These are phyloP conservation scores for Azolla pinnata DNA, from an alignment of 75 land plant species.

Conservation along the genomic window DNA sequence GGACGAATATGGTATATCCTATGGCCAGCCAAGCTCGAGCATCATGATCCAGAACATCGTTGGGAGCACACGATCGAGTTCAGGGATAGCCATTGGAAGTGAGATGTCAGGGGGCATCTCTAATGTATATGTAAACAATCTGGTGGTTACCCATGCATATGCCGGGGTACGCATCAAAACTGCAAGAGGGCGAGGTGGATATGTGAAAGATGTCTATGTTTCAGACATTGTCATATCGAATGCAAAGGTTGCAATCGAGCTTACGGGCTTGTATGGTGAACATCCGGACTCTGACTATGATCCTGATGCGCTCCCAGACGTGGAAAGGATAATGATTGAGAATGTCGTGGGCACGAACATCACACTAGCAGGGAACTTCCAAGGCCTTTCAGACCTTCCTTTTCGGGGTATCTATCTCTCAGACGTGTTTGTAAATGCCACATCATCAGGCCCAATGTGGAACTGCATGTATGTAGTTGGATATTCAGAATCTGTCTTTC, in stretches of 20 bases:
- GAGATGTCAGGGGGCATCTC: constrained; percentile 45
- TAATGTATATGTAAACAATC: constrained; percentile 26
- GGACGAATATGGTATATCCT: constrained; percentile 67
- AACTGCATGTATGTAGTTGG: constrained; percentile 60
- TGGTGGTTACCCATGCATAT: constrained; percentile 20
- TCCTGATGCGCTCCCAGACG: constrained; percentile 51
- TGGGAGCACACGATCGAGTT: constrained; percentile 14
- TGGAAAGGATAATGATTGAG: constrained; percentile 42
- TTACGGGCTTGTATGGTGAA: constrained; percentile 39
- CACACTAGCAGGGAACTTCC: constrained; percentile 43
- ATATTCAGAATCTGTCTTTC: constrained; percentile 43
- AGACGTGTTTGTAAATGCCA: constrained; percentile 35
- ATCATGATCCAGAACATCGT: constrained; percentile 42
- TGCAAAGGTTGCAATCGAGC: constrained; percentile 38
- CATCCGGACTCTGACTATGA: constrained; percentile 86
- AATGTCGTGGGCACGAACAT: constrained; percentile 55
- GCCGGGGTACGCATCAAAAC: constrained; percentile 32
- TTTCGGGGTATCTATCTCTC: constrained; percentile 53
- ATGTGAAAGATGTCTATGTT: constrained; percentile 24
- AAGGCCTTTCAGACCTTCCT: constrained; percentile 49
- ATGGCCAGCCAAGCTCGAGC: constrained; percentile 45
- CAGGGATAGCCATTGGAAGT: constrained; percentile 40
- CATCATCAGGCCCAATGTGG: constrained; percentile 32
- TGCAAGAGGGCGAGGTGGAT: constrained; percentile 36
- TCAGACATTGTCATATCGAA: constrained; percentile 49